Evolutionary conservation across 1,139 yeast genomes (phyloP).

Genomic region (Wickerhamiella infanticola): DNA sequence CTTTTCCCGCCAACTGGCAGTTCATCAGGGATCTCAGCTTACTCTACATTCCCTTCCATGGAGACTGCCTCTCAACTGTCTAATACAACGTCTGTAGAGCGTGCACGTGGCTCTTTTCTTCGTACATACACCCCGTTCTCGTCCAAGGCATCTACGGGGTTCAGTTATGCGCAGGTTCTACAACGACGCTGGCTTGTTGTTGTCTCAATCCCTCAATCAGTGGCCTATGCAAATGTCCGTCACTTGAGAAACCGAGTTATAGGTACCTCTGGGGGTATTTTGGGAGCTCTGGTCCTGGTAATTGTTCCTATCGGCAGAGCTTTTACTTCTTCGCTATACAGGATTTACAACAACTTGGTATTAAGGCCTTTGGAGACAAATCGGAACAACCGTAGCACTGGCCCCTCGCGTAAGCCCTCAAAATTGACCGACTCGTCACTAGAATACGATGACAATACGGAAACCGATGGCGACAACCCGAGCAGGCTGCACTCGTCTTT

Average conservation of each 20-base stretch:
- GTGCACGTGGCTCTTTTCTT: slow-evolving; percentile 37
- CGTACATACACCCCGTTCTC: slow-evolving; percentile 31
- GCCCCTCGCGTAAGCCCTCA: not conserved
- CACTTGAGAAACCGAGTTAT: slow-evolving; percentile 52
- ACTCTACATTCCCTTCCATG: slow-evolving; percentile 24
- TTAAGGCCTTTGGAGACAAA: slow-evolving; percentile 17
- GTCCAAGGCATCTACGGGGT: slow-evolving; percentile 53
- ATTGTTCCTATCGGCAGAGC: slow-evolving; percentile 62
- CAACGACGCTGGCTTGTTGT: slow-evolving; percentile 59
- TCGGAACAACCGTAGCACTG: not conserved
- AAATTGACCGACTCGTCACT: not conserved
- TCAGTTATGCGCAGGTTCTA: slow-evolving; percentile 36
- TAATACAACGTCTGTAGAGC: slow-evolving; percentile 12
- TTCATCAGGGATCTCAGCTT: not conserved
- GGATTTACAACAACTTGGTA: slow-evolving; percentile 74
- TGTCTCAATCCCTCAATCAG: slow-evolving; percentile 46
- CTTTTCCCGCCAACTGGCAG: not conserved
- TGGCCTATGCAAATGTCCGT: slow-evolving; percentile 48
- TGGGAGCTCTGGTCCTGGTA: slow-evolving; percentile 48
- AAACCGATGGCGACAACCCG: not conserved
- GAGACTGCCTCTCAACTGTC: slow-evolving; percentile 24
- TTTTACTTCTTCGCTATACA: slow-evolving; percentile 72
- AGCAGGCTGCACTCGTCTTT: not conserved
- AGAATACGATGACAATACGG: not conserved
- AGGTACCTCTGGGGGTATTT: slow-evolving; percentile 68